Percentiles rank a stretch among this genome's conserved stretches.
phyloP scores from a whole-genome alignment of 352 stramenopile species.

The Pythium oligandrum region DNA sequence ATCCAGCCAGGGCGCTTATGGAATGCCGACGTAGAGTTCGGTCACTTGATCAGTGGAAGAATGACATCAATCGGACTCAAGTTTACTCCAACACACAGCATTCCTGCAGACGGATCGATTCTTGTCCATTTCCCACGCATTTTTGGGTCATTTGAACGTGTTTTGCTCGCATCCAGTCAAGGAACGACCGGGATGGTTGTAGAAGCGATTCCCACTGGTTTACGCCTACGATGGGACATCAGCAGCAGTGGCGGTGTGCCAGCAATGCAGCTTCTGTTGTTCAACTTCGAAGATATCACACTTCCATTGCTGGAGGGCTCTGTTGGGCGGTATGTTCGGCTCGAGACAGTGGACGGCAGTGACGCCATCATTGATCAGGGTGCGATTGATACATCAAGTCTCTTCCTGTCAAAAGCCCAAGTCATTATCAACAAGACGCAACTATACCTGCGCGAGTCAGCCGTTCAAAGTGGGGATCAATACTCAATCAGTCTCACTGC shows the following conservation, averaged over 20 bases:
- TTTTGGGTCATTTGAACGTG: constrained; percentile 26
- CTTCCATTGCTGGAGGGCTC: constrained; percentile 56
- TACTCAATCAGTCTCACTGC: constrained; percentile 47
- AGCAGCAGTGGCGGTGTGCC: constrained; percentile 2
- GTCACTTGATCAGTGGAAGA: constrained; percentile 34
- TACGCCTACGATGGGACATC: constrained; percentile 11
- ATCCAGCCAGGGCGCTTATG: constrained; percentile 30
- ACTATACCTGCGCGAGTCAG: constrained; percentile 16
- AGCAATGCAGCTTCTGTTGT: constrained; percentile 22
- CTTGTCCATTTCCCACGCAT: constrained; percentile 42
- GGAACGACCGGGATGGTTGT: constrained; percentile 11
- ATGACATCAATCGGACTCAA: constrained; percentile 21
- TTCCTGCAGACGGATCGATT: constrained; percentile 37
- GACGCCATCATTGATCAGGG: constrained; percentile 48
- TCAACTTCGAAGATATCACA: constrained; percentile 25
- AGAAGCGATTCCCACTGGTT: constrained; percentile 20
- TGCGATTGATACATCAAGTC: constrained; percentile 28
- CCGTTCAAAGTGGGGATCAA: background rate
- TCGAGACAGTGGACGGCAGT: constrained; percentile 44
- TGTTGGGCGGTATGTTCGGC: constrained; percentile 31
- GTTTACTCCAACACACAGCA: constrained; percentile 23
- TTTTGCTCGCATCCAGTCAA: background rate
- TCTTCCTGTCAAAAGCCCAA: constrained; percentile 30
- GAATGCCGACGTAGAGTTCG: constrained; percentile 17
- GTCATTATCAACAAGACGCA: constrained; percentile 28